Evolutionary conservation across 2,329 filamentous ascomycete genomes (phyloP).

Genomic region (Botrytis byssoidea): DNA sequence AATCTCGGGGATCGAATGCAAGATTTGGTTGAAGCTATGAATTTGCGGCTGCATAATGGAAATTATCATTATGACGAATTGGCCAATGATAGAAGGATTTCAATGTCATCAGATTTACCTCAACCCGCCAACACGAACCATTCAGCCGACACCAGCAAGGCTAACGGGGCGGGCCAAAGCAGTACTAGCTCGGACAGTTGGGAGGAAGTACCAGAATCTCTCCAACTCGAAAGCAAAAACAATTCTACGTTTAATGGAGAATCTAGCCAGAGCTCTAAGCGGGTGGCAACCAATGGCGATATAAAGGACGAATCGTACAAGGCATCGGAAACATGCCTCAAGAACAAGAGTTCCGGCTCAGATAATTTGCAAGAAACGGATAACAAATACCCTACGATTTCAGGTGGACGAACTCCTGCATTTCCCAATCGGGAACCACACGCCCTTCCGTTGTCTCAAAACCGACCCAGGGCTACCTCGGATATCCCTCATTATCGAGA

Average conservation of each 20-base stretch:
- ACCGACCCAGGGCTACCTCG: slow-evolving; percentile 53
- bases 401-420: slow-evolving; percentile 5
- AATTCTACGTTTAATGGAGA: background rate
- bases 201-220: slow-evolving; percentile 27
- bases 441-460: slow-evolving; percentile 16
- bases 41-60: background rate
- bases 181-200: slow-evolving; percentile 33
- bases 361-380: background rate
- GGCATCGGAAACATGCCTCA: background rate
- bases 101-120: background rate
- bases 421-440: background rate
- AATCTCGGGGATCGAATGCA: slow-evolving; percentile 56
- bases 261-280: background rate
- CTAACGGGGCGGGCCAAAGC: slow-evolving; percentile 19
- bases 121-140: background rate
- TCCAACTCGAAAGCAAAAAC: background rate
- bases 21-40: slow-evolving; percentile 54
- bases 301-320: background rate
- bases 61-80: background rate
- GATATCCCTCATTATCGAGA: slow-evolving; percentile 52
- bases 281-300: background rate
- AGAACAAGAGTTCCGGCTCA: background rate
- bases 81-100: background rate
- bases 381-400: slow-evolving; percentile 9
- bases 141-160: background rate